Evolutionary conservation across 306 rosid species (phyloP), one percentile per base, ranked within the genome.

Genomic region (Cucurbita pepo): DNA sequence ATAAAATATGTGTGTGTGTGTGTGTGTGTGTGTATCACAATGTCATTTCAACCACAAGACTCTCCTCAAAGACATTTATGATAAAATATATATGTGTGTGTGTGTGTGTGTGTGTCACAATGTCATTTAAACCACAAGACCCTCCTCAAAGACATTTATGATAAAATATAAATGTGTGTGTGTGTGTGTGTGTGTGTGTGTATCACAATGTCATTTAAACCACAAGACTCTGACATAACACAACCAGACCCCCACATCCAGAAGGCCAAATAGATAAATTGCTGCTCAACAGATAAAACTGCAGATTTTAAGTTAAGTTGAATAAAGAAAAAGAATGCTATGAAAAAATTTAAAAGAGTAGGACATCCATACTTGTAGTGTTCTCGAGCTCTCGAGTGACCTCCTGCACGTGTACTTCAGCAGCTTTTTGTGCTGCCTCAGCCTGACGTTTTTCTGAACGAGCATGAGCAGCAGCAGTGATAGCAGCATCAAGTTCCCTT

Each of bases 381-480:
- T 90, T 94, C 86, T 94, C 98, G 4, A 94, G 97, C 82, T 94
- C 98, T 77, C 54, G 85, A 15, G 94, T 89, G 82, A 90, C 81
- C 56, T 90, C 89, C 10, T 77, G 90, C 38, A 96, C 86, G 75
- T 78, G 97, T 18, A 83, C 78, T 55, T 94, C 98, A 85, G 96
- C 94, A 18, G 90, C 84, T 80, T 80, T 90, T 75, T 86, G 97
- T 1, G 91, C 86, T 7, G 97, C 86, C 75, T 94, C 98, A 3
- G 96, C 98, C 71, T 85, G 92, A 11, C 96, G 90, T 73, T 87
- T 94, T 57, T 90, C 98, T 4, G 94, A 86, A 76, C 98, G 98
- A 53, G 95, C 92, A 40, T 83, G 88, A 11, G 97, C 94, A 13
- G 98, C 92, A 69, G 97, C 91, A 19, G 87, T 78, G 64, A 94